Conservation (phyloP, 495 filamentous ascomycete species). For the Neurospora hispaniola region DNA sequence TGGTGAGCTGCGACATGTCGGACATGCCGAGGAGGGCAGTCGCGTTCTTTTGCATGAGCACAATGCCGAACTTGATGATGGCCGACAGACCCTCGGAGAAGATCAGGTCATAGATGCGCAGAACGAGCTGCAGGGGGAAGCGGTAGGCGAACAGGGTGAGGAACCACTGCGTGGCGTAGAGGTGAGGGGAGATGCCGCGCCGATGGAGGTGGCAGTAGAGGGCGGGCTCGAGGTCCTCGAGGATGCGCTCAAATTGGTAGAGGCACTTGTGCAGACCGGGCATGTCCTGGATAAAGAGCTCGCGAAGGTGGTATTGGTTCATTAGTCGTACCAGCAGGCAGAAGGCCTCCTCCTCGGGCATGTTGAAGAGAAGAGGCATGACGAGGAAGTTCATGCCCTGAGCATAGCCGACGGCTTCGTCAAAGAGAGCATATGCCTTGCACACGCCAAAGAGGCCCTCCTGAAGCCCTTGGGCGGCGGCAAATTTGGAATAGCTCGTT, state of each 20-base stretch:
- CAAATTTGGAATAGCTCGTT: conserved; percentile 93
- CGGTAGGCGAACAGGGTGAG: conserved; percentile 98
- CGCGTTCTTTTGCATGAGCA: conserved; percentile 90
- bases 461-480: conserved; percentile 77
- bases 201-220: conserved; percentile 91
- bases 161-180: conserved; percentile 99
- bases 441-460: conserved; percentile 91
- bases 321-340: conserved; percentile 86
- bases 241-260: conserved; percentile 87
- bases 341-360: conserved; percentile 97
- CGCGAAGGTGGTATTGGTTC: conserved; percentile 89
- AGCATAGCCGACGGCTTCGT: conserved; percentile 90
- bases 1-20: conserved; percentile 79
- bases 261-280: conserved; percentile 86
- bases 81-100: conserved; percentile 88
- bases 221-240: conserved; percentile 90
- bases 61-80: conserved; percentile 87
- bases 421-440: conserved; percentile 94
- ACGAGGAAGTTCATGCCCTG: conserved; percentile 98
- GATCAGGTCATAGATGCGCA: conserved; percentile 94
- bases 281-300: conserved; percentile 95
- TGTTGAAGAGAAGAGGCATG: conserved; percentile 97
- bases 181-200: conserved; percentile 73
- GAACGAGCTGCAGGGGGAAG: conserved; percentile 89
- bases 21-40: conserved; percentile 69